phyloP scores from a whole-genome alignment of 2,329 filamentous ascomycete species.

The Cercospora sp. region DNA sequence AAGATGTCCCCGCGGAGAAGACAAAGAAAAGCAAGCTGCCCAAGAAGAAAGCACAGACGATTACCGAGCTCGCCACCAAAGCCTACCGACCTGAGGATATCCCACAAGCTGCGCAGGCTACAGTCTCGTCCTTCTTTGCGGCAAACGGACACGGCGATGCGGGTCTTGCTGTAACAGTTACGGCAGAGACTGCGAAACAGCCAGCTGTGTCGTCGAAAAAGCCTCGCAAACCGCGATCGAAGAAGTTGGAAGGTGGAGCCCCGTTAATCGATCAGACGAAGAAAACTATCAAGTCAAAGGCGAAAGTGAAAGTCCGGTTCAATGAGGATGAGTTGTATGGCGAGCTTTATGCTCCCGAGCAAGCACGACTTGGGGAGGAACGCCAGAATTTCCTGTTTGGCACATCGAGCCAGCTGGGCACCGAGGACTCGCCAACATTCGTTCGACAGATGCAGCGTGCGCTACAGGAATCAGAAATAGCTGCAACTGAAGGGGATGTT shows the following conservation, averaged over 20 bases:
- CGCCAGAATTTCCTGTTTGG: constrained; percentile 80
- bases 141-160: constrained; percentile 18
- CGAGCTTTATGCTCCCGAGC: constrained; percentile 64
- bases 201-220: constrained; percentile 27
- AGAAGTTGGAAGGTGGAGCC: constrained; percentile 19
- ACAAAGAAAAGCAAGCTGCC: constrained; percentile 42
- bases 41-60: constrained; percentile 72
- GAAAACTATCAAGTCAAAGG: constrained; percentile 39
- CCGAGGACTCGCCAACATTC: constrained; percentile 69
- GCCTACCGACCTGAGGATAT: constrained; percentile 56
- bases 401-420: constrained; percentile 78
- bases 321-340: constrained; percentile 26
- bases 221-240: constrained; percentile 32
- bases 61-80: constrained; percentile 75
- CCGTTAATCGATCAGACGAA: constrained; percentile 1
- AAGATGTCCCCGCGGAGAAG: constrained; percentile 2
- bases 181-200: neutral
- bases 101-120: constrained; percentile 28
- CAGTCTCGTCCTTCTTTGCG: constrained; percentile 51
- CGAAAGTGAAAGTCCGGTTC: constrained; percentile 37
- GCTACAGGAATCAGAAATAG: constrained; percentile 58
- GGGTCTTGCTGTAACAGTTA: neutral
- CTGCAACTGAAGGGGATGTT: constrained; percentile 30
- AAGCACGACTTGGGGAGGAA: constrained; percentile 65
- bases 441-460: constrained; percentile 64